Conservation (phyloP, 2,329 filamentous ascomycete species). For the Stagonosporopsis rhizophila region DNA sequence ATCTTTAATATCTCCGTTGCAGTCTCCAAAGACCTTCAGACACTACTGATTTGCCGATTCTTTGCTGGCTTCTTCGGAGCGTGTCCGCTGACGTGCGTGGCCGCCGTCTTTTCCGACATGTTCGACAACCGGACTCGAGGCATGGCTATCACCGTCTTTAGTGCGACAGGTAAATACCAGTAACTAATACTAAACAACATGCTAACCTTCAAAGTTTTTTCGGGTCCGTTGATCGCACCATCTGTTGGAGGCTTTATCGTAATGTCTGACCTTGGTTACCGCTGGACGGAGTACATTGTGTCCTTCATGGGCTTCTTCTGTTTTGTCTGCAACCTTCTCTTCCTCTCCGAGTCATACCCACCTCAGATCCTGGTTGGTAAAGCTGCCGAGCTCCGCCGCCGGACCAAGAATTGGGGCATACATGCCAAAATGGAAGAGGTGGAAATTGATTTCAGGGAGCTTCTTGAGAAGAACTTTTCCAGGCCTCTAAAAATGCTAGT, state of each 20-base stretch:
- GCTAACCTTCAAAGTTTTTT: constrained; percentile 59
- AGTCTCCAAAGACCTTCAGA: constrained; percentile 60
- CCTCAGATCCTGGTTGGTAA: constrained; percentile 65
- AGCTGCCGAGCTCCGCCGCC: constrained; percentile 61
- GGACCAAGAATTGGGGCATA: constrained; percentile 68
- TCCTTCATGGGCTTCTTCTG: constrained; percentile 63
- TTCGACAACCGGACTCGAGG: constrained; percentile 54
- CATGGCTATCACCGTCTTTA: constrained; percentile 57
- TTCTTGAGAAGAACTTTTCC: constrained; percentile 62
- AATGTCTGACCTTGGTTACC: constrained; percentile 60
- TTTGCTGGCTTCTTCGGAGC: constrained; percentile 62
- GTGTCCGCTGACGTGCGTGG: constrained; percentile 60
- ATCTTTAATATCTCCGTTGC: constrained; percentile 60
- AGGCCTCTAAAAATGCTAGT: constrained; percentile 58
- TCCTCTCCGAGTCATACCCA: constrained; percentile 65
- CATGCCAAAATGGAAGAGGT: constrained; percentile 64
- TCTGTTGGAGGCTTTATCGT: constrained; percentile 64
- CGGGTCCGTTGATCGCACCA: constrained; percentile 60
- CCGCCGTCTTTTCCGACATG: constrained; percentile 65
- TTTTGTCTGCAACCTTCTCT: constrained; percentile 59
- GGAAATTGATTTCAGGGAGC: constrained; percentile 58
- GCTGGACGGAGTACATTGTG: constrained; percentile 63
- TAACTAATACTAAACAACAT: not conserved
- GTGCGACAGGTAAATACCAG: constrained; percentile 27
- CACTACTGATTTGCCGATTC: constrained; percentile 61